These are phyloP conservation scores for Mrakia blollopis DNA, from an alignment of 768 basidiomycete species.

Conservation along the genomic window DNA sequence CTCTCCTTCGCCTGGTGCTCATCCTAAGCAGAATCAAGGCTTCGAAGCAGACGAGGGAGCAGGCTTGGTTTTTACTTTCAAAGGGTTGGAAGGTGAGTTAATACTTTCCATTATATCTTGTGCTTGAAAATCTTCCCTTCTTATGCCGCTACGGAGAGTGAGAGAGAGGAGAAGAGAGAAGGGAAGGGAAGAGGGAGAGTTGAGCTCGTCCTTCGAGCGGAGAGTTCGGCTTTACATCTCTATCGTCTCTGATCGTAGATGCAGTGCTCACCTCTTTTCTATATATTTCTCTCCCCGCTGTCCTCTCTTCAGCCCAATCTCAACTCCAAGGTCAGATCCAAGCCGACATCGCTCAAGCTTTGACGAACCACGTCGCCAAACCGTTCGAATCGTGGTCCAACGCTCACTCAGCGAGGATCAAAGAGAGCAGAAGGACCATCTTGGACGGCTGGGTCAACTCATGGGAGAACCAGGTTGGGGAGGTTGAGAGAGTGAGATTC, in stretches of 20 bases:
- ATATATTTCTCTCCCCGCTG: background rate
- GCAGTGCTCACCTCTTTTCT: background rate
- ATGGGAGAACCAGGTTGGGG: slow-evolving; percentile 22
- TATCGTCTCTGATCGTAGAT: background rate
- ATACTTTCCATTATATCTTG: no score
- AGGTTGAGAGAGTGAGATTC: slow-evolving; percentile 13
- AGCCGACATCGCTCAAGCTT: slow-evolving; percentile 7
- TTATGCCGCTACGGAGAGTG: no score
- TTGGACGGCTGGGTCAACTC: slow-evolving; percentile 26
- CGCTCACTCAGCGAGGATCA: slow-evolving; percentile 17
- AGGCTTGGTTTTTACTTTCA: slow-evolving; percentile 23
- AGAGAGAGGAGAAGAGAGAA: background rate
- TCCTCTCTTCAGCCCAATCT: background rate
- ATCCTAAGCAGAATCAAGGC: background rate
- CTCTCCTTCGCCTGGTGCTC: background rate
- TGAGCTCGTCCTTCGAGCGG: background rate
- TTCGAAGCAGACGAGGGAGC: slow-evolving; percentile 29
- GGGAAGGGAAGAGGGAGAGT: background rate
- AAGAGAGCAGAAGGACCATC: slow-evolving; percentile 17
- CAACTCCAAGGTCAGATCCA: slow-evolving; percentile 18
- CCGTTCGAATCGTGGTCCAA: slow-evolving; percentile 28
- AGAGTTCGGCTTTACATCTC: no score
- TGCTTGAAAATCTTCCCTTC: no score
- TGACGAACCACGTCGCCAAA: slow-evolving; percentile 16
- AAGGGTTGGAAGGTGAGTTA: slow-evolving; percentile 25